Base-by-base conservation (phyloP, 305 asterid species). In the Andrographis paniculata region DNA sequence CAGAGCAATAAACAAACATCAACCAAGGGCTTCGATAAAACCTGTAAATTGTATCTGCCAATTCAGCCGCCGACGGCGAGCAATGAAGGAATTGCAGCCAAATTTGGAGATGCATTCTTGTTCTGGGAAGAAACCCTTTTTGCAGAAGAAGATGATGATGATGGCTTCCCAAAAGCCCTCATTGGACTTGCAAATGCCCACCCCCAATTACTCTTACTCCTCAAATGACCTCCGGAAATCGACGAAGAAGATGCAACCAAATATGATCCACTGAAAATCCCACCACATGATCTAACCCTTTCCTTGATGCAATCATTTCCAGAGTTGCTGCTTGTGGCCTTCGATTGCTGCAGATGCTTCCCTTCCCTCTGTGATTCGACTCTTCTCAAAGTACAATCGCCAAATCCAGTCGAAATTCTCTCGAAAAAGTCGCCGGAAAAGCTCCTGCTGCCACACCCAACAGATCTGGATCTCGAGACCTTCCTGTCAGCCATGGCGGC, bases 141-240 rank as follows among this genome's bases (percentile, higher is more conserved):
- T 4, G 63, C 74, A 48, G 85, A 56, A 49, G 79, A 63, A 33
- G n/a, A n/a, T n/a, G n/a, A n/a, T n/a, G n/a, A n/a, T n/a, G n/a
- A n/a, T n/a, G n/a, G n/a, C n/a, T n/a, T n/a, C n/a, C n/a, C n/a
- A n/a, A n/a, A n/a, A n/a, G n/a, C n/a, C n/a, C n/a, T n/a, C n/a
- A n/a, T n/a, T n/a, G 77, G 74, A 66, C 94, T 84, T 23, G 97
- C 97, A 52, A 88, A 67, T 57, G 96, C 91, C 96, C 96, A 83
- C 9, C 87, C 95, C 96, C 96, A 83, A n/a, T n/a, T n/a, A 50
- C 84, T 87, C 61, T 48, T 87, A 56, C 70, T 78, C 71, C 93
- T 78, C 60, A 84, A 89, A 66, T 87, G 89, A 52, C 75, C n/a
- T n/a, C n/a, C n/a, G n/a, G n/a, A 73, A 18, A 74, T 71, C 50